phyloP scores from a whole-genome alignment of 257 asterid genomes.

The Nicotiana obtusifolia region DNA sequence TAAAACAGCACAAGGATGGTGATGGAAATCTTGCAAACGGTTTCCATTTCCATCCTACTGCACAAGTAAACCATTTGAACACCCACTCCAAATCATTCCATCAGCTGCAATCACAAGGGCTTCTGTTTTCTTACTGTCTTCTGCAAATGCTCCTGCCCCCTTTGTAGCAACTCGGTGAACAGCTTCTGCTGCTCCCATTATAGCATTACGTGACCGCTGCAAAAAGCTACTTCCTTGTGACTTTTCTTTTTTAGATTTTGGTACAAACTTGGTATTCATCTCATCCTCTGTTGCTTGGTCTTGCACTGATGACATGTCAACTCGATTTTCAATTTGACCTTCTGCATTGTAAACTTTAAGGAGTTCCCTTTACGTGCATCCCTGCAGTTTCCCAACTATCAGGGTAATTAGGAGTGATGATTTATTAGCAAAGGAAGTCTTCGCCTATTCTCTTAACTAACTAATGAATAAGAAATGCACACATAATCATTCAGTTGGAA shows the following conservation, averaged over 20 bases:
- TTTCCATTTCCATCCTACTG: conserved; percentile 96
- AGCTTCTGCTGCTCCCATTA: conserved; percentile 97
- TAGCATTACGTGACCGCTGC: conserved; percentile 84
- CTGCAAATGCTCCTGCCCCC: conserved; percentile 70
- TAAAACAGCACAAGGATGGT: conserved; percentile 70
- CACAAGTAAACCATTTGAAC: conserved; percentile 65
- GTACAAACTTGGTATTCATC: conserved; percentile 52
- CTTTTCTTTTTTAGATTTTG: conserved; percentile 83
- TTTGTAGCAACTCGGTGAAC: conserved; percentile 81
- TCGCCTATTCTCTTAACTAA: too few species aligned
- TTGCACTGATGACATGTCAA: conserved; percentile 49
- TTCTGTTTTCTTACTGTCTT: conserved; percentile 70
- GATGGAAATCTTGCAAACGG: conserved; percentile 65
- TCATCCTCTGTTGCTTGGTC: conserved; percentile 81
- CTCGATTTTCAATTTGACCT: conserved; percentile 83
- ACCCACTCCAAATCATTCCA: conserved; percentile 86
- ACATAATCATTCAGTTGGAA: background rate
- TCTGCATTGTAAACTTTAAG: conserved; percentile 71
- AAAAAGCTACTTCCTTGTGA: conserved; percentile 60
- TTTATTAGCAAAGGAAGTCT: background rate
- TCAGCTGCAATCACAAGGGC: conserved; percentile 64
- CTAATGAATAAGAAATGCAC: background rate
- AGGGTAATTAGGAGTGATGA: conserved; percentile 14
- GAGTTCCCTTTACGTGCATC: conserved; percentile 84
- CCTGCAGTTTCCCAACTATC: conserved; percentile 38